These are phyloP conservation scores for Lyophyllum semitale DNA, from an alignment of 768 basidiomycete species.

Conservation along the genomic window DNA sequence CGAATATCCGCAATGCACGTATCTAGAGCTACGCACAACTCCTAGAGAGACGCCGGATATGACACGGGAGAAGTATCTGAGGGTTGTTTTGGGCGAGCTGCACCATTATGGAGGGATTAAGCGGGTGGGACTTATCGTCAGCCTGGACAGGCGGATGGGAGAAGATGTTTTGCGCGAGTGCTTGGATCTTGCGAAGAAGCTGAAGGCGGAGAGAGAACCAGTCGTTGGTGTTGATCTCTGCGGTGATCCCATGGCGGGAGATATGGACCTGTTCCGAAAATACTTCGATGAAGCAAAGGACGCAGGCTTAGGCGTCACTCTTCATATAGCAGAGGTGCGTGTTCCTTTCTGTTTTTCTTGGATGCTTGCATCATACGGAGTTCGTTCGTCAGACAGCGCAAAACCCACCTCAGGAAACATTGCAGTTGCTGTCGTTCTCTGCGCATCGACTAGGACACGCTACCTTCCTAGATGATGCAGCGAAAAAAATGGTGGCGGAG, in stretches of 20 bases:
- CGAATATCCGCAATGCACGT: conserved; percentile 55
- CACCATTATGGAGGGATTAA: conserved; percentile 51
- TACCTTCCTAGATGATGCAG: conserved; percentile 70
- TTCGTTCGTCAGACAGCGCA: conserved; percentile 37
- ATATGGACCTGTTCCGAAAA: conserved; percentile 50
- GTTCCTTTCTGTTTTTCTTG: conserved; percentile 4
- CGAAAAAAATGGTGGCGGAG: conserved; percentile 53
- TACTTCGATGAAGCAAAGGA: conserved; percentile 56
- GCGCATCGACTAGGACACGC: conserved; percentile 81
- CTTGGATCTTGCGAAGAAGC: conserved; percentile 52
- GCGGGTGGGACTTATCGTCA: conserved; percentile 66
- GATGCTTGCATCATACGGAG: background rate
- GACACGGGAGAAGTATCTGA: conserved; percentile 61
- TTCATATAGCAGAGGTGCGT: conserved; percentile 84
- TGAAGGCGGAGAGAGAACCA: conserved; percentile 58
- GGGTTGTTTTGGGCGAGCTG: conserved; percentile 64
- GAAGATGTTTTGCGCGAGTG: conserved; percentile 52
- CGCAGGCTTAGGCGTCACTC: conserved; percentile 69
- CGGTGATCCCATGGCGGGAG: conserved; percentile 68
- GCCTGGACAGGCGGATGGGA: conserved; percentile 74
- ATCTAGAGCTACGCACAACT: conserved; percentile 84
- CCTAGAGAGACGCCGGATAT: conserved; percentile 62
- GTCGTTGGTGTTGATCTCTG: conserved; percentile 83
- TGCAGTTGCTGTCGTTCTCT: conserved; percentile 56
- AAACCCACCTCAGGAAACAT: conserved; percentile 59